These are phyloP conservation scores for Simplicillium aogashimaense DNA, from an alignment of 2,329 filamentous ascomycete genomes.

Conservation along the genomic window DNA sequence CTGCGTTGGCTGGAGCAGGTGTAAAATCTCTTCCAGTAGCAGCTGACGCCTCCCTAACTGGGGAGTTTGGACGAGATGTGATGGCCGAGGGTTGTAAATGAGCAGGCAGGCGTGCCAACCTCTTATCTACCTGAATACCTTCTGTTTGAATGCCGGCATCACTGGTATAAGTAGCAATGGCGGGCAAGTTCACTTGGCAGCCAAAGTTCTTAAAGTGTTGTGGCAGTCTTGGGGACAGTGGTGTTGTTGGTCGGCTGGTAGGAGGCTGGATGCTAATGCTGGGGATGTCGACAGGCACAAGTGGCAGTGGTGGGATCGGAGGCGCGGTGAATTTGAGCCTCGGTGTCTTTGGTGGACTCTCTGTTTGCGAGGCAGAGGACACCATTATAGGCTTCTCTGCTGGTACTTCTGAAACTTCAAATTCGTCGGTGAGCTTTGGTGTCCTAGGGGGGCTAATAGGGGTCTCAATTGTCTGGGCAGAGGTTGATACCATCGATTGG, in stretches of 20 bases:
- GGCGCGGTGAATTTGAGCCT: too few species aligned
- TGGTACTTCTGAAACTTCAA: constrained; percentile 29
- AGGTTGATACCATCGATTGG: constrained; percentile 52
- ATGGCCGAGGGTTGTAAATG: constrained; percentile 75
- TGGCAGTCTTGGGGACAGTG: constrained; percentile 62
- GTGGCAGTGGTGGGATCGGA: constrained; percentile 10
- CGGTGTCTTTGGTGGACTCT: constrained; percentile 5
- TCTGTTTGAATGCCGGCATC: constrained; percentile 67
- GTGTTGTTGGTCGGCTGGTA: constrained; percentile 70
- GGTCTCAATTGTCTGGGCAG: constrained; percentile 52
- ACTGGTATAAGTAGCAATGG: constrained; percentile 9
- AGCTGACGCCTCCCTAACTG: constrained; percentile 21
- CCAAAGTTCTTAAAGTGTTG: constrained; percentile 75
- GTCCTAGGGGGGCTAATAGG: constrained; percentile 57
- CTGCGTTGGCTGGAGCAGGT: constrained; percentile 41
- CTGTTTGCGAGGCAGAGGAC: constrained; percentile 55
- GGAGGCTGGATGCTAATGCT: constrained; percentile 90
- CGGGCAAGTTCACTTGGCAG: constrained; percentile 57
- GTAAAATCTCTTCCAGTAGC: constrained; percentile 33
- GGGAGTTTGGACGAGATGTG: constrained; percentile 48
- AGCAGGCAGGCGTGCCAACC: constrained; percentile 62
- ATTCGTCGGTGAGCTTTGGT: constrained; percentile 40
- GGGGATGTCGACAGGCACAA: constrained; percentile 51
- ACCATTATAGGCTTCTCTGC: constrained; percentile 30
- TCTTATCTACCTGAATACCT: constrained; percentile 74